Conservation (phyloP, 768 basidiomycete genomes). For the Boletus pseudo-olivaceus region DNA sequence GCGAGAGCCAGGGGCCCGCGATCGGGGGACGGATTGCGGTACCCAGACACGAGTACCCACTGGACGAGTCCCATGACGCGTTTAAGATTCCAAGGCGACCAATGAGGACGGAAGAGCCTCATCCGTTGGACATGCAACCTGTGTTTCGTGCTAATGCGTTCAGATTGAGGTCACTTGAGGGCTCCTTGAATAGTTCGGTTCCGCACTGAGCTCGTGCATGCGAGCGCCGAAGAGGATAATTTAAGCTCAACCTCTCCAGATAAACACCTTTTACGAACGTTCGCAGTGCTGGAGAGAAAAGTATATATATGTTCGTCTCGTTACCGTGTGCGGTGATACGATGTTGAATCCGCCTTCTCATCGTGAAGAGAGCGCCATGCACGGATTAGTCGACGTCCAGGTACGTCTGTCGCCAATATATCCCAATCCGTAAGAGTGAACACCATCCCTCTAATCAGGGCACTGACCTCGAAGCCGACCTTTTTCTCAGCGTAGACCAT, state of each 20-base stretch:
- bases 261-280: not conserved
- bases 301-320: not conserved
- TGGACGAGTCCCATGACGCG: constrained; percentile 1
- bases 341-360: not conserved
- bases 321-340: not conserved
- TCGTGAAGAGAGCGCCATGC: not conserved
- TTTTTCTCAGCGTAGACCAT: not conserved
- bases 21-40: not conserved
- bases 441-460: not conserved
- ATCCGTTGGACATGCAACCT: not conserved
- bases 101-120: not conserved
- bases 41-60: not conserved
- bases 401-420: not conserved
- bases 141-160: not conserved
- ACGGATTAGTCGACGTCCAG: not conserved
- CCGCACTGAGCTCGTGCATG: not conserved
- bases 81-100: not conserved
- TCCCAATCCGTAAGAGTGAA: not conserved
- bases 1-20: not conserved
- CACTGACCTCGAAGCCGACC: not conserved
- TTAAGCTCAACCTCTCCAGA: not conserved
- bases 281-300: not conserved
- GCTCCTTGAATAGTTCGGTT: not conserved
- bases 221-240: constrained; percentile 1
- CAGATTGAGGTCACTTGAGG: not conserved